Evolutionary conservation across 2,329 filamentous ascomycete genomes (phyloP).

Genomic region (Botrytis hyacinthi): DNA sequence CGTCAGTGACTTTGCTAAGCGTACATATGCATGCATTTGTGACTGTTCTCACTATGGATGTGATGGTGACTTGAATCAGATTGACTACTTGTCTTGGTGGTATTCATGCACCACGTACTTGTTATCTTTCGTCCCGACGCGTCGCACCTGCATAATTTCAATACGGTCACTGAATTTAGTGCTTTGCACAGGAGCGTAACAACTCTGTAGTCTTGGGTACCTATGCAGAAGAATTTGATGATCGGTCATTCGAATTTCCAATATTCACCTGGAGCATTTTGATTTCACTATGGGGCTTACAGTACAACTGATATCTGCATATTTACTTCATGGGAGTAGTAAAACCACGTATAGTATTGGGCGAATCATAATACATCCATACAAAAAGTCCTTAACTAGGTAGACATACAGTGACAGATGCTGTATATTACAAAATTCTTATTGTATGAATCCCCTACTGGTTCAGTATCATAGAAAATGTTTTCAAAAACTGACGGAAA

Average conservation of each 20-base stretch:
- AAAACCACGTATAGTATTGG: accelerated
- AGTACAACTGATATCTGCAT: not conserved
- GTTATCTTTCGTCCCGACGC: not conserved
- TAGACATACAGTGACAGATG: not conserved
- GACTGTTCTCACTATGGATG: not conserved
- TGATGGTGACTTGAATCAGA: not conserved
- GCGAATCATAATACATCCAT: not conserved
- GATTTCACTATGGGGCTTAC: not conserved
- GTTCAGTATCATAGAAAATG: not conserved
- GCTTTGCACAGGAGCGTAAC: not conserved
- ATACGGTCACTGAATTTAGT: not conserved
- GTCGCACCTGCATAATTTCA: not conserved
- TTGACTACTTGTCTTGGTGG: not conserved
- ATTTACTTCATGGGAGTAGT: not conserved
- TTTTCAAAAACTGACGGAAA: not conserved
- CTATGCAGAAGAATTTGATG: not conserved
- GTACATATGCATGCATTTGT: not conserved
- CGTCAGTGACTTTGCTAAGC: not conserved
- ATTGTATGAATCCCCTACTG: not conserved
- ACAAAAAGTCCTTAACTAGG: not conserved
- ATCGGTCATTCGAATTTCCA: not conserved
- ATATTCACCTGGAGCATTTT: not conserved
- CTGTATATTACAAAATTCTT: not conserved
- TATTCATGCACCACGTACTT: not conserved
- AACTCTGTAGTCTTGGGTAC: not conserved